Evolutionary conservation across 2,329 filamentous ascomycete genomes (phyloP).

Genomic region (Fragosphaeria purpurea): DNA sequence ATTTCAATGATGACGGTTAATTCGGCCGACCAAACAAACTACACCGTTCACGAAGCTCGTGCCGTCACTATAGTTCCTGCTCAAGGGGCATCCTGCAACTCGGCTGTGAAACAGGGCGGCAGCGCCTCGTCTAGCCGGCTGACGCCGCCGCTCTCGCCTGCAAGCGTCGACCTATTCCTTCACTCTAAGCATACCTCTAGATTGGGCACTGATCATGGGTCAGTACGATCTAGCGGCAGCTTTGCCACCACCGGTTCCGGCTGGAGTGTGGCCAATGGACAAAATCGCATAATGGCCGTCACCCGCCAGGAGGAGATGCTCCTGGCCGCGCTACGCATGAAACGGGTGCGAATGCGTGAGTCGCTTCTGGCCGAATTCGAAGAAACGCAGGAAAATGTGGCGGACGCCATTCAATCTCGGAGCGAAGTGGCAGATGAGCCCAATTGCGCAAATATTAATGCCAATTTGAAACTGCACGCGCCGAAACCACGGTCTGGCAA

Average conservation of each 20-base stretch:
- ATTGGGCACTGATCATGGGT: slow-evolving; percentile 18
- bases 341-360: slow-evolving; percentile 46
- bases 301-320: slow-evolving; percentile 50
- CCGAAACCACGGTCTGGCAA: slow-evolving; percentile 3
- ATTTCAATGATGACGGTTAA: not conserved
- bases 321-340: slow-evolving; percentile 44
- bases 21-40: not conserved
- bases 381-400: slow-evolving; percentile 18
- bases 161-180: slow-evolving; percentile 39
- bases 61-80: slow-evolving; percentile 27
- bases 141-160: slow-evolving; percentile 42
- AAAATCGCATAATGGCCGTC: slow-evolving; percentile 43
- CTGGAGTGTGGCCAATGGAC: slow-evolving; percentile 11
- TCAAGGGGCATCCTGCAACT: slow-evolving; percentile 9
- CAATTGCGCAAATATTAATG: slow-evolving; percentile 1
- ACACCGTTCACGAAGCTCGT: slow-evolving; percentile 26
- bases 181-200: slow-evolving; percentile 21
- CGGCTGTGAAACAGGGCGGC: not conserved
- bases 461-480: slow-evolving; percentile 7
- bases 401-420: too few species aligned
- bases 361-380: slow-evolving; percentile 33
- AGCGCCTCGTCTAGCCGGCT: slow-evolving; percentile 6
- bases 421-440: slow-evolving; percentile 3
- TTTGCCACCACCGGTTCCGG: slow-evolving; percentile 6
- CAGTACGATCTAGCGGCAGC: slow-evolving; percentile 20